Conservation (phyloP, 345 rosid genomes). For the Corchorus olitorius region DNA sequence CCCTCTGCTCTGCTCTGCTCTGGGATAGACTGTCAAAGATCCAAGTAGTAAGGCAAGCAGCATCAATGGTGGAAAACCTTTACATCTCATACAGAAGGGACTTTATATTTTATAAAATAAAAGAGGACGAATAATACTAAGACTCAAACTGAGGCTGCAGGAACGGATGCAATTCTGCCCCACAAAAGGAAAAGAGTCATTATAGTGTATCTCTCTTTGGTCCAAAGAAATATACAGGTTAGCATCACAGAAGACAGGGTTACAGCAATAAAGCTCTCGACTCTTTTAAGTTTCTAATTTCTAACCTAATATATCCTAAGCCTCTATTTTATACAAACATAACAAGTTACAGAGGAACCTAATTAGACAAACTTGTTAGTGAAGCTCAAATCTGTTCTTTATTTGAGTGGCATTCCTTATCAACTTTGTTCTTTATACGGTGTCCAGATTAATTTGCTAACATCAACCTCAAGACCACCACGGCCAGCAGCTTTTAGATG, state of each 20-base stretch:
- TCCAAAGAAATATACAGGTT: not conserved
- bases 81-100: not conserved
- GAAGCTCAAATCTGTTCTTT: not conserved
- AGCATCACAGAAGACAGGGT: not conserved
- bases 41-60: not conserved
- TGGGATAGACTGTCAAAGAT: not conserved
- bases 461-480: slow-evolving; percentile 97
- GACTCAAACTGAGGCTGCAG: too few species aligned
- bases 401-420: not conserved
- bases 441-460: slow-evolving; percentile 96
- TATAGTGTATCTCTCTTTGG: not conserved
- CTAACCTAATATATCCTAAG: not conserved
- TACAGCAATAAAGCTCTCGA: not conserved
- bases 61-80: not conserved
- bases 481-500: slow-evolving; percentile 98
- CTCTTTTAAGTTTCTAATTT: not conserved
- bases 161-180: too few species aligned
- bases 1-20: too few species aligned
- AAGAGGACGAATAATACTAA: too few species aligned
- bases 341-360: not conserved
- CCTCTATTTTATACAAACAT: slow-evolving; percentile 3
- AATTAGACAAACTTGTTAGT: slow-evolving; percentile 5
- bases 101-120: not conserved
- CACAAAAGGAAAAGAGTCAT: not conserved
- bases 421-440: slow-evolving; percentile 93